A percentile compares a stretch with the other conserved stretches of the same genome.
phyloP scores from a whole-genome alignment of 805 yeast species.

The Saturnispora halmiae region DNA sequence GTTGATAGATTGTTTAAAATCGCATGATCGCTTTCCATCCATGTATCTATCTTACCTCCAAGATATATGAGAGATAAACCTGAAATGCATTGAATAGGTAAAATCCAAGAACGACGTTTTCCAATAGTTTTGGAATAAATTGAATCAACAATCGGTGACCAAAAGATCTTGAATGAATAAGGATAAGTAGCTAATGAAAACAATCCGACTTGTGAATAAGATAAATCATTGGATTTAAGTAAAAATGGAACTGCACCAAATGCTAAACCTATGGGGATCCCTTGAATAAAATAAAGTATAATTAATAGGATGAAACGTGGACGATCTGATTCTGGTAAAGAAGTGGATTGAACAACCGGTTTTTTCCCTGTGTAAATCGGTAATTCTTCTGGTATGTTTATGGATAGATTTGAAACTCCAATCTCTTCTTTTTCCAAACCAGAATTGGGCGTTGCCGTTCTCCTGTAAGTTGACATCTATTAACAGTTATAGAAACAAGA shows the following conservation, averaged over 20 bases:
- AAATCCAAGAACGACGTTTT: slow-evolving; percentile 85
- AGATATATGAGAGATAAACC: slow-evolving; percentile 57
- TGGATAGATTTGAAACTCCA: no score
- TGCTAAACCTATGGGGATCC: slow-evolving; percentile 94
- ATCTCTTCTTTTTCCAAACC: neutral
- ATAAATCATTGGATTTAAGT: slow-evolving; percentile 62
- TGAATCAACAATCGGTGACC: slow-evolving; percentile 97
- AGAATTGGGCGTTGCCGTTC: slow-evolving; percentile 8
- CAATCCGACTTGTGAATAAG: slow-evolving; percentile 83
- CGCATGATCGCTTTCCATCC: slow-evolving; percentile 38
- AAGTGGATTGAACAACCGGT: slow-evolving; percentile 8
- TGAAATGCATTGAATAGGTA: slow-evolving; percentile 82
- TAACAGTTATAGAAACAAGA: no score
- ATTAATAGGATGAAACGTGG: slow-evolving; percentile 69
- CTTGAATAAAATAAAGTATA: slow-evolving; percentile 75
- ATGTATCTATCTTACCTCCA: slow-evolving; percentile 47
- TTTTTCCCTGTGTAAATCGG: neutral
- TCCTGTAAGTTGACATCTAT: slow-evolving; percentile 7
- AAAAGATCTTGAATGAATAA: slow-evolving; percentile 78
- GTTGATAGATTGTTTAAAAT: slow-evolving; percentile 35
- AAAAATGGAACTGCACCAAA: slow-evolving; percentile 92
- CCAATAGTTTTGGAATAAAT: slow-evolving; percentile 60
- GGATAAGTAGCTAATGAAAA: slow-evolving; percentile 93
- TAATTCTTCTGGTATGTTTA: slow-evolving; percentile 10
- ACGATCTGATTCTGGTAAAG: slow-evolving; percentile 40